A percentile compares a stretch with the other conserved stretches of the same genome.
Evolutionary conservation across 768 basidiomycete species (phyloP).

Genomic region (Phylloporus sp.): DNA sequence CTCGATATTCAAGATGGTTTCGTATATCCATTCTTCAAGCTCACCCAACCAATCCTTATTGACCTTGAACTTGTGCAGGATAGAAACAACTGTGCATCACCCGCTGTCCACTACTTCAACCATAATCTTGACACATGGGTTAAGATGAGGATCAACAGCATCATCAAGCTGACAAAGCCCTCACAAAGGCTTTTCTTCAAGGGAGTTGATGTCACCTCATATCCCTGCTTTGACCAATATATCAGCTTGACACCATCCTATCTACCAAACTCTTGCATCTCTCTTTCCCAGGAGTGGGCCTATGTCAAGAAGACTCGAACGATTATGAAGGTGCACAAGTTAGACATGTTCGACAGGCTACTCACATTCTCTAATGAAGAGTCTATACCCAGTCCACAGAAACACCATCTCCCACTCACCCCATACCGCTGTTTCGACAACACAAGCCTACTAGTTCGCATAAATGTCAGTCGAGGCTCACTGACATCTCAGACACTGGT

Average conservation of each 20-base stretch:
- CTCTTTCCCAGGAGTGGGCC: background rate
- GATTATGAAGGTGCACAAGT: no score
- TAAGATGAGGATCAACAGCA: background rate
- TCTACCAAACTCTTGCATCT: background rate
- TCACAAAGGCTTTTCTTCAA: background rate
- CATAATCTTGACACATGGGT: background rate
- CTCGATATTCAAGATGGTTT: slow-evolving; percentile 1
- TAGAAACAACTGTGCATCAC: no score
- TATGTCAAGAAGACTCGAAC: no score
- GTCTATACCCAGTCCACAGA: no score
- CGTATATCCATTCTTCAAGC: background rate
- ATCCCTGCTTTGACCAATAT: background rate
- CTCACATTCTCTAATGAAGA: no score
- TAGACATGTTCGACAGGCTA: no score
- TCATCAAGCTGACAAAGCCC: background rate
- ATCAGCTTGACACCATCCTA: no score
- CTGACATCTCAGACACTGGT: no score
- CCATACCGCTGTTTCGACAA: no score
- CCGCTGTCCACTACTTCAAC: background rate
- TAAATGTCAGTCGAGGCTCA: no score
- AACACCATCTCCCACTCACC: no score
- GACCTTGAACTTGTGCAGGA: background rate
- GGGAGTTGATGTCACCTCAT: background rate
- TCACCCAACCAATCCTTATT: background rate
- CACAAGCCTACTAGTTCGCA: no score